Conservation (phyloP, 306 rosid genomes). For the Canavalia gladiata region DNA sequence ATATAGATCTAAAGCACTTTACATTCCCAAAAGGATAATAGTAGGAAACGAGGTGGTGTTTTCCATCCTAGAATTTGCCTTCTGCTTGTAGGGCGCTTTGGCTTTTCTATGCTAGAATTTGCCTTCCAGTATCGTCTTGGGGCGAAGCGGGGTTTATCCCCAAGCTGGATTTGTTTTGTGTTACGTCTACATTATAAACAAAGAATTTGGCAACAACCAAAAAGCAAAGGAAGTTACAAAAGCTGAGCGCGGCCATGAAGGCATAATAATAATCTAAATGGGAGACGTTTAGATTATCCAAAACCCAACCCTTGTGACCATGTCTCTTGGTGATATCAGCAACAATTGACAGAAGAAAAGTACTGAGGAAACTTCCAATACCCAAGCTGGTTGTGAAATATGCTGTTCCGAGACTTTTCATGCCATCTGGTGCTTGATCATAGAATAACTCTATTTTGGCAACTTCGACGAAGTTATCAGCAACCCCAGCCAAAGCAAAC, state of each 20-base stretch:
- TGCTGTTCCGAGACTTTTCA: constrained; percentile 85
- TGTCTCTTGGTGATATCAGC: constrained; percentile 60
- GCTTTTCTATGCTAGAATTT: constrained; percentile 17
- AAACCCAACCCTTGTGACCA: constrained; percentile 72
- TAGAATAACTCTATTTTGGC: constrained; percentile 87
- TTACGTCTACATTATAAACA: constrained; percentile 62
- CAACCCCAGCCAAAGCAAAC: constrained; percentile 71
- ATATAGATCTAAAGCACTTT: not conserved
- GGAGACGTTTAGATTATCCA: constrained; percentile 73
- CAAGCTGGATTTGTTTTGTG: constrained; percentile 43
- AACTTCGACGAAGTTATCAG: constrained; percentile 73
- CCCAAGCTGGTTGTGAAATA: constrained; percentile 72
- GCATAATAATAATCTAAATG: constrained; percentile 76
- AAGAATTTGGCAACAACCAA: constrained; percentile 66
- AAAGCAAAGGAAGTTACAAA: constrained; percentile 72
- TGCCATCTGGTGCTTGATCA: constrained; percentile 83
- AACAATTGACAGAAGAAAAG: constrained; percentile 67
- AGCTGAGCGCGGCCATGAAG: constrained; percentile 65
- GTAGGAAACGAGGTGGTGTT: not conserved
- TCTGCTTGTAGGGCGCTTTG: constrained; percentile 27
- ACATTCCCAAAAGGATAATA: not conserved
- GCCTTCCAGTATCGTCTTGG: constrained; percentile 19
- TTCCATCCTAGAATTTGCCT: not conserved
- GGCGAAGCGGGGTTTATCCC: constrained; percentile 40
- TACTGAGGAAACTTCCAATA: constrained; percentile 72